Conservation (phyloP, 75 land plant genomes). For the Chamaecyparis obtusa region DNA sequence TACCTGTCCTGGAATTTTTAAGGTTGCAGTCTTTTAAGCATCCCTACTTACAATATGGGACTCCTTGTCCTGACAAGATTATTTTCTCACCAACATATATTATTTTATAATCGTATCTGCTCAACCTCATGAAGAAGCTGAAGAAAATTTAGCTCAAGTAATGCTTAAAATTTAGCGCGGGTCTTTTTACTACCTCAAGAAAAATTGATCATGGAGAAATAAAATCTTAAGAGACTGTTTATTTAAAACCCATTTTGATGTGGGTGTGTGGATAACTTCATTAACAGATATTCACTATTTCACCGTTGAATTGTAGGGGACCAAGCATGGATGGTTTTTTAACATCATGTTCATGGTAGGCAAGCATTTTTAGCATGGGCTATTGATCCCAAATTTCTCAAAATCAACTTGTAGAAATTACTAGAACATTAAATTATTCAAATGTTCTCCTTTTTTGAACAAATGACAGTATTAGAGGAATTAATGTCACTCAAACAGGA, state of each 20-base stretch:
- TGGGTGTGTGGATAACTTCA: not conserved
- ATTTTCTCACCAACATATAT: not conserved
- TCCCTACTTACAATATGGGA: not conserved
- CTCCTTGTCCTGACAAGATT: not conserved
- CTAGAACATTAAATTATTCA: no score
- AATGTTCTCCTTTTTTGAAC: no score
- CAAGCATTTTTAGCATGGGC: not conserved
- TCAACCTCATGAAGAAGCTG: not conserved
- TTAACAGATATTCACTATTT: not conserved
- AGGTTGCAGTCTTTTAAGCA: not conserved
- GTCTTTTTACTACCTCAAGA: not conserved
- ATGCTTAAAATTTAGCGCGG: not conserved
- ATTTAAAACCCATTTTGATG: not conserved
- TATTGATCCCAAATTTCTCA: no score
- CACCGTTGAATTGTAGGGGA: not conserved
- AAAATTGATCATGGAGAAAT: not conserved
- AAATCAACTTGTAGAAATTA: no score
- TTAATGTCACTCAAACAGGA: no score
- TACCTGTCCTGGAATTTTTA: not conserved
- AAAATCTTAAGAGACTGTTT: not conserved
- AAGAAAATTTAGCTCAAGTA: not conserved
- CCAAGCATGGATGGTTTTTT: not conserved
- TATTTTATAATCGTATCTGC: not conserved
- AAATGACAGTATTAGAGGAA: no score
- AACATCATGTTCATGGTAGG: not conserved